These are phyloP conservation scores for Eurotiales sp. DNA, from an alignment of 2,329 filamentous ascomycete species.

Conservation along the genomic window DNA sequence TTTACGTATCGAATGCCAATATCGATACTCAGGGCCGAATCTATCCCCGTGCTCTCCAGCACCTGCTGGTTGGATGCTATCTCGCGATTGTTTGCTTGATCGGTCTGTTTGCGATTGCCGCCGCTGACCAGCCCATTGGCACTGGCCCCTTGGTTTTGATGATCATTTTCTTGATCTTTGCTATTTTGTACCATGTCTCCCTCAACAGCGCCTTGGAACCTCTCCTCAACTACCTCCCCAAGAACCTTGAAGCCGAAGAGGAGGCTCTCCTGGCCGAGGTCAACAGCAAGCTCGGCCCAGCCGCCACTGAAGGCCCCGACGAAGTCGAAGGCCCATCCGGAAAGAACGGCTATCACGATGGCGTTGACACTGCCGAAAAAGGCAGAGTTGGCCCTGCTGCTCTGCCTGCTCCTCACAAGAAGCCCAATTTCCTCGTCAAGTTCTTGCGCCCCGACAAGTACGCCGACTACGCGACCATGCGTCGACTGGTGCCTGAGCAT, in stretches of 20 bases:
- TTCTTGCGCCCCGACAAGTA: slow-evolving; percentile 78
- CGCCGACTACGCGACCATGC: slow-evolving; percentile 67
- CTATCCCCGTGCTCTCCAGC: slow-evolving; percentile 83
- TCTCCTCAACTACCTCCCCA: slow-evolving; percentile 73
- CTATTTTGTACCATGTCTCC: slow-evolving; percentile 67
- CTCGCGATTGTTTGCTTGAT: slow-evolving; percentile 78
- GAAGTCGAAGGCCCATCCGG: slow-evolving; percentile 26
- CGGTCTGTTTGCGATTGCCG: slow-evolving; percentile 72
- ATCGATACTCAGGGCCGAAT: slow-evolving; percentile 86
- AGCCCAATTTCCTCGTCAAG: slow-evolving; percentile 35
- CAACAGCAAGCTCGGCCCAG: slow-evolving; percentile 18
- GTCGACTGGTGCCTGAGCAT: slow-evolving; percentile 62
- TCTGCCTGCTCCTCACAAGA: slow-evolving; percentile 25
- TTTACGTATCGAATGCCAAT: slow-evolving; percentile 77
- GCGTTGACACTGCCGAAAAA: slow-evolving; percentile 33
- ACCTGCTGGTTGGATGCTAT: slow-evolving; percentile 80
- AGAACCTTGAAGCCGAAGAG: slow-evolving; percentile 62
- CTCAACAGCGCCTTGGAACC: slow-evolving; percentile 71
- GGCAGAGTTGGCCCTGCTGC: slow-evolving; percentile 17
- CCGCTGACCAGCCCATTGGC: slow-evolving; percentile 58
- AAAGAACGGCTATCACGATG: slow-evolving; percentile 23
- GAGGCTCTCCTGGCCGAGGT: slow-evolving; percentile 44
- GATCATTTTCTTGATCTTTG: slow-evolving; percentile 72
- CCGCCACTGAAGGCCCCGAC: slow-evolving; percentile 18
- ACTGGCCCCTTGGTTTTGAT: slow-evolving; percentile 70